Base-by-base conservation (phyloP, 148 eudicot species). In the Spergularia marina region DNA sequence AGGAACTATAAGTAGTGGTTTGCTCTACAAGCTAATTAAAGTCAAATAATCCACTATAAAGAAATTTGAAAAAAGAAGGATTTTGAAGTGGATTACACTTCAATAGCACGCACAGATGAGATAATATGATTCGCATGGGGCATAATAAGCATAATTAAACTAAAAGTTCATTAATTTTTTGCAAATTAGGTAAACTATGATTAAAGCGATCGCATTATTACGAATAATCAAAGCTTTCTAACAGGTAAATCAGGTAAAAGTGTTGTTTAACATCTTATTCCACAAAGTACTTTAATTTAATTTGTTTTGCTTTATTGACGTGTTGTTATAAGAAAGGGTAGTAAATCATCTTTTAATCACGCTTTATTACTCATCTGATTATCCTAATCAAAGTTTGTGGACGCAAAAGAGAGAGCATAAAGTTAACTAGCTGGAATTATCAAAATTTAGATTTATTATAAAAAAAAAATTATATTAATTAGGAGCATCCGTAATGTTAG, bases 261-360 rank as follows among this genome's bases (percentile, higher is more conserved):
- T 34, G 58, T 30, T 71, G 10, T 44, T 44, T 44, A 44, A 44
- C 49, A 44, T 44, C 49, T 44, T 44, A 44, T 44, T 44, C 49
- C 7, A 44, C 49, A 44, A 44, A 44, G 10, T 30, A 30, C 36
- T 6, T 44, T 44, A 44, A 6, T 44, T 44, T 44, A 9, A 53
- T 44, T 44, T 44, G 49, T 9, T 44, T 30, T 64, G 60, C 52
- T 74, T 74, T 63, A 17, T 47, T 52, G 70, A 63, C 25, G 68
- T 74, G 58, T 25, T 74, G 17, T 16, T 51, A 30, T n/a, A 21
- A 7, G 64, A 74, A 34, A 65, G 58, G 8, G 59, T 1, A 54
- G 18, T 62, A 25, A 16, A 60, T 49, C 47, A 74, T 63, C 51
- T 52, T 52, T 63, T 52, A 74, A 62, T 74, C 61, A 47, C 59